phyloP scores from a whole-genome alignment of 2,329 filamentous ascomycete species.

The Westerdykella sp. region DNA sequence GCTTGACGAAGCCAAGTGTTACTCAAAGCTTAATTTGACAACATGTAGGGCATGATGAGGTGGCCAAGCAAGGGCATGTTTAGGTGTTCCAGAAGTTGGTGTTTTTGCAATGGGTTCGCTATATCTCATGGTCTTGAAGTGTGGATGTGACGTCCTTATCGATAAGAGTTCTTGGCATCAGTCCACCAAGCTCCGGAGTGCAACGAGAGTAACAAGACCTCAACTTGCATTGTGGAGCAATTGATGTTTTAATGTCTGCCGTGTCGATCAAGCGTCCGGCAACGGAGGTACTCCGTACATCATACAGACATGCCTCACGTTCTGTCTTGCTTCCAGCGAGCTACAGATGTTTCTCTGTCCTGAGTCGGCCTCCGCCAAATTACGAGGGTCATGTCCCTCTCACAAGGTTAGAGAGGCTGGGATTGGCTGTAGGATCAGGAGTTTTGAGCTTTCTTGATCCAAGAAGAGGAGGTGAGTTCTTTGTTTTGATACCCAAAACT shows the following conservation, averaged over 20 bases:
- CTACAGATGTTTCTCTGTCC: slow-evolving; percentile 63
- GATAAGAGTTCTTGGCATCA: too few relatives aligned
- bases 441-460: slow-evolving; percentile 63
- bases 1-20: too few relatives aligned
- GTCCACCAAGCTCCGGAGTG: too few relatives aligned
- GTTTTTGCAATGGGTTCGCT: too few relatives aligned
- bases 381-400: slow-evolving; percentile 92
- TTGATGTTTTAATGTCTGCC: slow-evolving; percentile 11
- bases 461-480: slow-evolving; percentile 62
- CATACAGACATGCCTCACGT: not conserved
- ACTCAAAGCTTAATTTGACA: too few relatives aligned
- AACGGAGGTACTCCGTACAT: too few relatives aligned
- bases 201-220: too few relatives aligned
- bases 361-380: slow-evolving; percentile 77
- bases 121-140: too few relatives aligned
- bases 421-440: slow-evolving; percentile 59
- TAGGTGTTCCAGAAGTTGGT: too few relatives aligned
- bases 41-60: too few relatives aligned
- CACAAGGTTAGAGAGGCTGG: slow-evolving; percentile 67
- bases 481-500: not conserved
- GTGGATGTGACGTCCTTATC: too few relatives aligned
- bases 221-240: not conserved
- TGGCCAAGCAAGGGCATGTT: too few relatives aligned
- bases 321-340: slow-evolving; percentile 14
- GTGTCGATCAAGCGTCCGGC: slow-evolving; percentile 7